Evolutionary conservation across 495 filamentous ascomycete species (phyloP).

Genomic region (Oleoguttula mirabilis): DNA sequence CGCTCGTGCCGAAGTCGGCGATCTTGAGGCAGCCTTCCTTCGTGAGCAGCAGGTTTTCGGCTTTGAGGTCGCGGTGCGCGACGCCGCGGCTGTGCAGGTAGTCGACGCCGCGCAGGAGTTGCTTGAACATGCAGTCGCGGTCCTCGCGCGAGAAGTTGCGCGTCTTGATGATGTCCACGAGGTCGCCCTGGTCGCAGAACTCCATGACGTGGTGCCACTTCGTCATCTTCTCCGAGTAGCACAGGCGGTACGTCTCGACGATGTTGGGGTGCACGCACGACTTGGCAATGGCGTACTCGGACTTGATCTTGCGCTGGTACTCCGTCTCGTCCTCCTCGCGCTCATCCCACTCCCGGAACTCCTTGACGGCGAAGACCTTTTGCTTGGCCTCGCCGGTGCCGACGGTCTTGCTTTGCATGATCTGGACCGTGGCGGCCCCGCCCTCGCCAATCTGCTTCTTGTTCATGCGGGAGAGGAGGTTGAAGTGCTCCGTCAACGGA

Average conservation of each 20-base stretch:
- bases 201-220: conserved; percentile 81
- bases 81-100: conserved; percentile 61
- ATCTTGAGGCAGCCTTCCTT: conserved; percentile 63
- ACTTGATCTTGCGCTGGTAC: conserved; percentile 68
- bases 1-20: conserved; percentile 67
- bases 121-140: conserved; percentile 66
- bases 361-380: conserved; percentile 63
- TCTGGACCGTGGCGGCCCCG: conserved; percentile 57
- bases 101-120: conserved; percentile 56
- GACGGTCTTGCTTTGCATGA: conserved; percentile 44
- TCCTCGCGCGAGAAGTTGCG: conserved; percentile 48
- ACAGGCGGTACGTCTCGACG: conserved; percentile 58
- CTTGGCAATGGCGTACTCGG: conserved; percentile 66
- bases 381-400: conserved; percentile 34
- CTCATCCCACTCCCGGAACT: conserved; percentile 53
- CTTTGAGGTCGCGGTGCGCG: conserved; percentile 72
- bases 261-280: conserved; percentile 69
- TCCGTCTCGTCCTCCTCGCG: conserved; percentile 47
- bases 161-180: conserved; percentile 54
- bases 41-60: conserved; percentile 63
- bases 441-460: conserved; percentile 48
- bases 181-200: conserved; percentile 61
- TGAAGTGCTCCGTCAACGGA: conserved; percentile 32
- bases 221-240: conserved; percentile 41
- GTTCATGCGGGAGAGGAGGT: conserved; percentile 23